These are phyloP conservation scores for Populus tremula DNA, from an alignment of 345 rosid species.

Conservation along the genomic window DNA sequence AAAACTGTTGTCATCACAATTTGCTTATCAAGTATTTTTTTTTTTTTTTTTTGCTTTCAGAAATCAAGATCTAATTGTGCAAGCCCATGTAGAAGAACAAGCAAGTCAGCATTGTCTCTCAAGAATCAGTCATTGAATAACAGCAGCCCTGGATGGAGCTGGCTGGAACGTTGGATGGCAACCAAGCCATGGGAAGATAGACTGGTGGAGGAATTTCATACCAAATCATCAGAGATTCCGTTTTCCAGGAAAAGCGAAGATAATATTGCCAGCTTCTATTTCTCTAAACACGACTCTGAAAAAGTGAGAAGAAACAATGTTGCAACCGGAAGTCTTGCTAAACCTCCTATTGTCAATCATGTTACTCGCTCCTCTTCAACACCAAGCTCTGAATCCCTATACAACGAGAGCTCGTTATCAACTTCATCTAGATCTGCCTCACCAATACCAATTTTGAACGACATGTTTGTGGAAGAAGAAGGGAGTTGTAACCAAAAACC, in stretches of 20 bases:
- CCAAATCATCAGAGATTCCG: constrained; percentile 24
- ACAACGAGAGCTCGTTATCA: constrained; percentile 49
- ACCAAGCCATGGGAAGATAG: constrained; percentile 71
- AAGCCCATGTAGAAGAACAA: constrained; percentile 50
- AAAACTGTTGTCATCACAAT: neutral
- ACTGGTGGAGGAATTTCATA: constrained; percentile 42
- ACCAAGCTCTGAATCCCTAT: constrained; percentile 55
- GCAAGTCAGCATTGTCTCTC: constrained; percentile 34
- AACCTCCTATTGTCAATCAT: constrained; percentile 41
- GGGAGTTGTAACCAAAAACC: constrained; percentile 56
- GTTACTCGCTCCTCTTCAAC: constrained; percentile 38
- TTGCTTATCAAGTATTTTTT: neutral
- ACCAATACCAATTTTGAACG: constrained; percentile 38
- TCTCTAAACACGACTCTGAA: constrained; percentile 45
- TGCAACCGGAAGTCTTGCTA: constrained; percentile 48
- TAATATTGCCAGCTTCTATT: constrained; percentile 18
- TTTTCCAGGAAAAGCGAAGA: constrained; percentile 57
- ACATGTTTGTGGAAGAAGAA: constrained; percentile 38
- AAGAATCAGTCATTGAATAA: constrained; percentile 38
- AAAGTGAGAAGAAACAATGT: constrained; percentile 63
- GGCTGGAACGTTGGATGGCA: constrained; percentile 82
- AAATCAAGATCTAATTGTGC: constrained; percentile 46
- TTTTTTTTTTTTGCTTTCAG: constrained; percentile 27
- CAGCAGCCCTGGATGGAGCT: constrained; percentile 51
- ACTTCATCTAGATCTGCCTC: constrained; percentile 61